Evolutionary conservation across 805 yeast genomes (phyloP), one percentile per base, ranked within the genome.

Genomic region (Candida ipomoeae): DNA sequence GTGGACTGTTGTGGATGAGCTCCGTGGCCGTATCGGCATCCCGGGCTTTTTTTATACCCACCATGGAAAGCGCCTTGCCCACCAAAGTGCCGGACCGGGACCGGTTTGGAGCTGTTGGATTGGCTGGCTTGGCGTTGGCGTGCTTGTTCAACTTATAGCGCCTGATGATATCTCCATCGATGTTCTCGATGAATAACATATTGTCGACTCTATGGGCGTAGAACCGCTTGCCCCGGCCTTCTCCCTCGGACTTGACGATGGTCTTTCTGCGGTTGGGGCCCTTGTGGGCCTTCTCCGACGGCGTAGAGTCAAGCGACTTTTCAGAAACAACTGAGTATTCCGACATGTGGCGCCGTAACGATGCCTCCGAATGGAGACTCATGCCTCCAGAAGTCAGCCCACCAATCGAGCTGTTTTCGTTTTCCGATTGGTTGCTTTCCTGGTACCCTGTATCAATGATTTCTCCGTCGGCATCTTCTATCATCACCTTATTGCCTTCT

Each of bases 121-220:
- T 8, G 5, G 32, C 6, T 6, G 46, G 39, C 34, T 50, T 49
- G 33, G 39, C 44, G 29, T 48, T 34, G 14, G 49, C 50, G 56
- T 83, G 89, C 3, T 81, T 78, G 59, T 84, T 87, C 47, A 91
- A 83, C 59, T 49, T 73, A 68, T 90, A 92, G 48, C 96, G 77
- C 62, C 96, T 82, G 42, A 94, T 73, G 49, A 94, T 81, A 59
- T 92, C 98, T 55, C 98, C 99, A 11, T 91, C 96, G 41, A 81
- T 88, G 61, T 90, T 87, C 66, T 92, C 99, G 50, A 94, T 85
- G 51, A 89, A 77, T 48, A 94, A 79, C 52, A 83, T 75, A 60
- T 89, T 83, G 62, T 85, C 94, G 38, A 88, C 75, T 66, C 85
- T 87, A 66, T 84, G 92, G 1, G 97, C 98, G 67, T 71, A 81